Conservation (phyloP, 2,329 filamentous ascomycete species). For the Penicillium sp. region DNA sequence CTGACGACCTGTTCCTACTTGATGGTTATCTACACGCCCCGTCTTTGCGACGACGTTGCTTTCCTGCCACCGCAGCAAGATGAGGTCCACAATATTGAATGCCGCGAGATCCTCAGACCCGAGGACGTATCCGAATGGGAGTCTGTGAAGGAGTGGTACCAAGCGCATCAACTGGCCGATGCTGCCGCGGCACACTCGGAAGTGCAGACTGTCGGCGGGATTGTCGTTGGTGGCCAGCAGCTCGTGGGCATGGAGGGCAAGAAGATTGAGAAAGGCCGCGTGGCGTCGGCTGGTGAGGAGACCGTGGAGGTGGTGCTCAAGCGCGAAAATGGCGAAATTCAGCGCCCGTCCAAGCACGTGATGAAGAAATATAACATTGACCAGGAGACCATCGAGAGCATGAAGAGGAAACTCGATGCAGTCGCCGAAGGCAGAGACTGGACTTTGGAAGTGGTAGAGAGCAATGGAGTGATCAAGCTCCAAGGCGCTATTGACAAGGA, state of each 20-base stretch:
- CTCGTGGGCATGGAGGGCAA: conserved; percentile 59
- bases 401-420: conserved; percentile 69
- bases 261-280: conserved; percentile 59
- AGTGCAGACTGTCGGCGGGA: conserved; percentile 56
- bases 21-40: conserved; percentile 88
- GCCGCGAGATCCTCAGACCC: conserved; percentile 68
- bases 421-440: conserved; percentile 72
- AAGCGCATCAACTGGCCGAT: conserved; percentile 37
- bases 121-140: conserved; percentile 55
- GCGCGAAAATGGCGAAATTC: conserved; percentile 63
- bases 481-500: conserved; percentile 68
- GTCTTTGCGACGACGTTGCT: conserved; percentile 82
- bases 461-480: conserved; percentile 66
- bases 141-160: conserved; percentile 37
- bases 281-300: conserved; percentile 54
- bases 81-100: conserved; percentile 74
- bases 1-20: conserved; percentile 87
- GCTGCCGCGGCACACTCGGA: conserved; percentile 28
- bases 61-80: conserved; percentile 81
- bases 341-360: conserved; percentile 65
- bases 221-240: conserved; percentile 60
- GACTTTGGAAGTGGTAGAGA: conserved; percentile 78
- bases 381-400: conserved; percentile 66
- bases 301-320: conserved; percentile 54
- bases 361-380: conserved; percentile 69